Evolutionary conservation across 768 basidiomycete genomes (phyloP), one percentile per base, ranked within the genome.

Genomic region (Dacryopinax spathularia): DNA sequence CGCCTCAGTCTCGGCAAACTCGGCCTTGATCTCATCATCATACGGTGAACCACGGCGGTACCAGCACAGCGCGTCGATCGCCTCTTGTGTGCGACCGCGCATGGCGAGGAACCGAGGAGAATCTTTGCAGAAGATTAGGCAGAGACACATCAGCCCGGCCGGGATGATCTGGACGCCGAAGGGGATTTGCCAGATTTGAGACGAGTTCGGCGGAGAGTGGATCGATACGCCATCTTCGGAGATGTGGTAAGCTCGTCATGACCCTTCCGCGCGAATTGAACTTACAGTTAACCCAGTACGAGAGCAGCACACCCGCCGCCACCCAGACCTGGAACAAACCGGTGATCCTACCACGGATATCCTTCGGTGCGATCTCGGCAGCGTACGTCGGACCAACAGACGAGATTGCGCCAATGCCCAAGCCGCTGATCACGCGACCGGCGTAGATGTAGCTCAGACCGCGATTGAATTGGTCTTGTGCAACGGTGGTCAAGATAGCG

Each of bases 261-360:
- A 6, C 12, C 1, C 31, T 16, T 7, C 13, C 31, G 5, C 34
- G 48, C 15, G 25, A 60, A 15, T 27, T 36, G n/a, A 13, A 76
- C 86, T 62, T 64, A 88, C 87, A 81, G 69, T 90, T 88, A 67
- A 89, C 78, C 72, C 88, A 89, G 73, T 89, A 90, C 0, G 86
- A 88, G 64, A 92, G 77, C 84, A 91, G 90, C 65, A 89, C 89
- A 61, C 90, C 91, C 59, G 82, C 77, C 25, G 89, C 87, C 22
- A 89, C 89, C 82, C 89, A 86, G 72, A 93, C 83, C 72, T 92
- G 91, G 80, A 91, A 91, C 33, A 88, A 70, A 44, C 90, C 89
- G 0, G 88, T 91, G 67, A 92, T 89, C 60, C 88, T 80, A 6
- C 90, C 91, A 65, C 91, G 85, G 6, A 91, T 87, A n/a, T 89